Conservation (phyloP, 345 rosid species). For the Sonneratia caseolaris region DNA sequence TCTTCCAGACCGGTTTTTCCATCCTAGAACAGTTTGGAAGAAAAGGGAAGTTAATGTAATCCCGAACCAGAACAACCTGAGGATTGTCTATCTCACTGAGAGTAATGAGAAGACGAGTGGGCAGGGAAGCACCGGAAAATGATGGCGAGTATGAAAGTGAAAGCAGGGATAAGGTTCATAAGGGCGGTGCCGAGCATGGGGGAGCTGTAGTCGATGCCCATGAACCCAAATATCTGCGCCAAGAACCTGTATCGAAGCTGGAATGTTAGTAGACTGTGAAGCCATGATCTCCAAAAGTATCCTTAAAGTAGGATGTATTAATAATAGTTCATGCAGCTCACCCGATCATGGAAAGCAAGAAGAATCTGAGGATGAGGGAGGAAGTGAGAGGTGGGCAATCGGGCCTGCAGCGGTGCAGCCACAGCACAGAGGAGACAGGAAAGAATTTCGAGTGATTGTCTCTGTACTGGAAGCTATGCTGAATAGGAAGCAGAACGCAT, state of each 20-base stretch:
- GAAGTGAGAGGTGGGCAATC: slow-evolving; percentile 16
- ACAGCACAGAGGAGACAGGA: not conserved
- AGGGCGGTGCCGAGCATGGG: slow-evolving; percentile 16
- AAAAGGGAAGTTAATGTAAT: not conserved
- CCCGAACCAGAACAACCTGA: not conserved
- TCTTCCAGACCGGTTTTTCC: slow-evolving; percentile 11
- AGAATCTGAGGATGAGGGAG: slow-evolving; percentile 24
- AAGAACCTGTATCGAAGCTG: not conserved
- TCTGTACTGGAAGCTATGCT: not conserved
- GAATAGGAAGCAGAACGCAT: not conserved
- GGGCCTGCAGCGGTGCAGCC: not conserved
- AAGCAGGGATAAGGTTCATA: slow-evolving; percentile 23
- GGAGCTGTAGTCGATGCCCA: slow-evolving; percentile 22
- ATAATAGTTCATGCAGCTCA: slow-evolving; percentile 5
- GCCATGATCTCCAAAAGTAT: not conserved
- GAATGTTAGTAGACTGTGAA: not conserved
- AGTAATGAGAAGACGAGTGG: not conserved
- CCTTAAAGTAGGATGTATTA: not conserved
- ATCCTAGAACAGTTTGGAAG: slow-evolving; percentile 2
- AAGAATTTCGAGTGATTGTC: not conserved
- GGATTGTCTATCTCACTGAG: not conserved
- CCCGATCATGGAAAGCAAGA: slow-evolving; percentile 40
- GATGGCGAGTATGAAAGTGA: slow-evolving; percentile 19
- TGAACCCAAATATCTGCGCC: slow-evolving; percentile 1
- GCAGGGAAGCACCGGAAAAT: slow-evolving; percentile 6